Evolutionary conservation across 2,329 filamentous ascomycete genomes (phyloP), one percentile per base, ranked within the genome.

Genomic region (Bipolaris oryzae): DNA sequence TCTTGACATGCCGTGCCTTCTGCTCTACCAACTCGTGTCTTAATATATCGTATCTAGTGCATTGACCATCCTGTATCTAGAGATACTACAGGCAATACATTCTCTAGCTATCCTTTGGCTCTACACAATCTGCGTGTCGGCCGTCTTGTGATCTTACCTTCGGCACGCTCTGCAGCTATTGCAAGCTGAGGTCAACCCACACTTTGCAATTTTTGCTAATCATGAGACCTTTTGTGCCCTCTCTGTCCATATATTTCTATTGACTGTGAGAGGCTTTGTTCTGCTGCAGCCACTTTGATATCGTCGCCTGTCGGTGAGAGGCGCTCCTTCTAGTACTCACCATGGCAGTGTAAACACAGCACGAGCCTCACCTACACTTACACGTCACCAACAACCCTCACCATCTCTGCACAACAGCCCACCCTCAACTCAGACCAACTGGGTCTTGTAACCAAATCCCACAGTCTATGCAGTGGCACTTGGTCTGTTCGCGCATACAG

Each of bases 321-420:
- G 42, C 20, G 42, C 34, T 25, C 33, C 25, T 55, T 37, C 50
- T 33, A 44, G n/a, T 38, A 28, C 43, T 23, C 41, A 54, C 42
- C 35, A 31, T 31, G 35, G 51, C 7, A 23, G 21, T 23, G 21
- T 42, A 42, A 43, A 45, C 25, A 44, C 33, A 1, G 21, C 20
- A 15, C 13, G 3, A 39, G 34, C 48, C 50, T 35, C 42, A 54
- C 35, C 41, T 31, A 48, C 41, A 3, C 18, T n/a, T n/a, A n/a
- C n/a, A n/a, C n/a, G 31, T 21, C 35, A 47, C 31, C 37, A 48
- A 31, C 23, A 37, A n/a, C n/a, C 23, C 20, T 31, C 9, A 20
- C 25, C 11, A 15, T 34, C 20, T 25, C 33, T 38, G 21, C 16
- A 45, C 1, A 20, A 9, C 34, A 37, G 5, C 18, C 28, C 34